Evolutionary conservation across 495 filamentous ascomycete genomes (phyloP), one percentile per base, ranked within the genome.

Genomic region (Penicillium mononematosum): DNA sequence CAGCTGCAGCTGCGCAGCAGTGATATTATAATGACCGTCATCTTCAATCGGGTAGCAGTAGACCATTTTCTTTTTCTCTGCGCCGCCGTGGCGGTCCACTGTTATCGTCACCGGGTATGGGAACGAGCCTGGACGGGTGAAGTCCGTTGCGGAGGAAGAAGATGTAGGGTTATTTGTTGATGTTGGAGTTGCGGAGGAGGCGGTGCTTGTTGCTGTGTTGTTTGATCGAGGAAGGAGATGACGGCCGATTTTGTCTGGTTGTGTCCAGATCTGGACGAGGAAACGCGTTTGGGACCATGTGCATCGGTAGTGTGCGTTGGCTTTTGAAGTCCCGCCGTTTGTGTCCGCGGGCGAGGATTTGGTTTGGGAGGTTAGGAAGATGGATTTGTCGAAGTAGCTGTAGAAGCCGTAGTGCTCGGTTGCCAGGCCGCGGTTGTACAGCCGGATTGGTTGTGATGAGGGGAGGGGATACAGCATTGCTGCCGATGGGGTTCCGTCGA

Each of bases 391-490:
- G 71, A 87, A 98, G 78, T 96, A 96, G 0, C 82, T 88, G 71
- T 96, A 96, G 73, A 97, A 96, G 10, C 90, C 90, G 71, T 95
- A 98, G 73, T 96, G 91, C 67, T 98, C 94, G 0, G 83, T 85
- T 3, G 81, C 74, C 34, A 85, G 71, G 19, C 86, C 91, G 22
- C 91, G 87, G 70, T 98, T 88, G 75, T 89, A 97, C 3, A 98
- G 81, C 3, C 88, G 85, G 16, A 98, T 70, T 0, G 91, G 94
- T 61, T 98, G 94, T 32, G 89, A 84, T 1, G 68, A 64, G 0
- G 89, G 82, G 42, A 84, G 78, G 0, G 88, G 84, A 53, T 78
- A 78, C 24, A 96, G 79, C n/a, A 77, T 80, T 27, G 88, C 87
- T 0, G 86, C 74, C 6, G 89, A 85, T 2, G 85, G 85, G n/a